Percentiles rank a stretch among this genome's conserved stretches.
These are phyloP conservation scores for Silene conica DNA, from an alignment of 148 eudicot species.

Conservation along the genomic window DNA sequence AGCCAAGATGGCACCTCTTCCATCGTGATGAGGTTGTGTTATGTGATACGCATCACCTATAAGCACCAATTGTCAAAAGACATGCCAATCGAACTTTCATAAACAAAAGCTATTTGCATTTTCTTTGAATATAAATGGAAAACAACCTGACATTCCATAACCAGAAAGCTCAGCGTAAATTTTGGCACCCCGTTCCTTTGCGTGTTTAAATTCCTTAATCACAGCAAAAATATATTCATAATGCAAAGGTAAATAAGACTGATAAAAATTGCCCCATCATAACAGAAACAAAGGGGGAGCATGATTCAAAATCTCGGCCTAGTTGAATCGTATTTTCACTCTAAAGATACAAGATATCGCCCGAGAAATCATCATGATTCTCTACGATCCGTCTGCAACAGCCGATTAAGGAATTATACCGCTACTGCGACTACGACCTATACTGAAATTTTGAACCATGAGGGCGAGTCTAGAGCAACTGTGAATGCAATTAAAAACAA, in stretches of 20 bases:
- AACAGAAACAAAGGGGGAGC: not conserved
- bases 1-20: slow-evolving; percentile 93
- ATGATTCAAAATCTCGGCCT: no score
- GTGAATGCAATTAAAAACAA: no score
- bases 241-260: slow-evolving; percentile 5
- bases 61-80: slow-evolving; percentile 14
- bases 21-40: slow-evolving; percentile 88
- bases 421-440: no score
- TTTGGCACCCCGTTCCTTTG: slow-evolving; percentile 79
- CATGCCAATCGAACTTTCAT: not conserved
- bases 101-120: slow-evolving; percentile 12
- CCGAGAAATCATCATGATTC: no score
- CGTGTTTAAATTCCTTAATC: slow-evolving; percentile 82
- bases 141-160: slow-evolving; percentile 90
- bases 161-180: slow-evolving; percentile 87
- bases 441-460: no score
- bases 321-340: no score
- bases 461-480: no score
- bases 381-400: no score
- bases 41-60: slow-evolving; percentile 93
- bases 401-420: no score
- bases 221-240: slow-evolving; percentile 14
- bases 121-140: slow-evolving; percentile 4
- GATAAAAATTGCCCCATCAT: not conserved
- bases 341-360: no score